Evolutionary conservation across 2,329 filamentous ascomycete genomes (phyloP), one percentile per base, ranked within the genome.

Genomic region (Cordyceps militaris): DNA sequence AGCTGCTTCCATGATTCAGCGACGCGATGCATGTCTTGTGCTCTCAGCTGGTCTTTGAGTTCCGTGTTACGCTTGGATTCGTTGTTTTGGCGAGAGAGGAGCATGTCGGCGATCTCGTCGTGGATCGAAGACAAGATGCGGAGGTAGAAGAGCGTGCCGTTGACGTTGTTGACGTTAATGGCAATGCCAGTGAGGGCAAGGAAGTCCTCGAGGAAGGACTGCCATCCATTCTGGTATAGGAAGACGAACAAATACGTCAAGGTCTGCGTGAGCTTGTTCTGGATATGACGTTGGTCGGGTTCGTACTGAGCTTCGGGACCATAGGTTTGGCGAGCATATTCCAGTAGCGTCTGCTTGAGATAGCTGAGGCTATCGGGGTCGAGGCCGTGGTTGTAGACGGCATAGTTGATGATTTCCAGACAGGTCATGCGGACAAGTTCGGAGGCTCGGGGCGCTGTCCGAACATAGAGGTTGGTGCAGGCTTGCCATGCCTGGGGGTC

Each of bases 191-290:
- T 91, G 63, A 99, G 74, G 59, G 81, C 80, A 61, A 94, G 78
- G 64, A 97, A 89, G 69, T 99, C 94, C 66, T 96, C 89, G 69
- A 99, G 86, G 73, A 97, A 97, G 60, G 79, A 84, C 66, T 89
- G 83, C 94, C 94, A 99, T 38, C 88, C 88, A 55, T 87, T 84
- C 55, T 85, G 85, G 72, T 99, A 99, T 56, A 96, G 80, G 13
- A 86, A 84, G 36, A 91, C 88, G 72, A 99, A 99, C 52, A 99
- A 85, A 68, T 91, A 94, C 10, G 94, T 99, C 66, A 99, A 77
- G 13, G 92, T 96, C 75, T 99, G 94, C 47, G 93, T 92, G 64
- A 99, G 84, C 75, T 99, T 99, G 76, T 97, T 99, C 74, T 97
- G 93, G 44, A 99, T 86, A 63, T 83, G 82, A 24, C 84, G 71